phyloP scores from a whole-genome alignment of 169 alveolate genomes.

The Sarcocystis neurona region DNA sequence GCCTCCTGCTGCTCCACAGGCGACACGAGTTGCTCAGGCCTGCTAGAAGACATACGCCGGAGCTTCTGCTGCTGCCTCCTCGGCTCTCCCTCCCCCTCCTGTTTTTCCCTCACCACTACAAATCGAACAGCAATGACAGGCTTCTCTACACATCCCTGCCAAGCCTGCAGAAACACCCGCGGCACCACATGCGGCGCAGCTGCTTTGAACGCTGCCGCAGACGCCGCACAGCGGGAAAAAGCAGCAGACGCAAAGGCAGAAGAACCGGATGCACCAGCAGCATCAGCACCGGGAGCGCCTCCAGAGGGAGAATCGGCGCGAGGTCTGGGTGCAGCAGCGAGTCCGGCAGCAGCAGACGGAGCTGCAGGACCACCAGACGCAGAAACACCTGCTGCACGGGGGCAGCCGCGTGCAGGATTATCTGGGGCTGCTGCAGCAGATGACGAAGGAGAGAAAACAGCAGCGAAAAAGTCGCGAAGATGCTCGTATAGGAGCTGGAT shows the following conservation, averaged over 20 bases:
- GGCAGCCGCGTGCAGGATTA: neutral
- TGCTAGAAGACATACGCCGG: neutral
- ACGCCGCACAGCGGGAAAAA: neutral
- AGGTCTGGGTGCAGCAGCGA: neutral
- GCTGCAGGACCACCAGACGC: neutral
- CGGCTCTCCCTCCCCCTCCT: too few species aligned
- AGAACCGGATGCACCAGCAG: neutral
- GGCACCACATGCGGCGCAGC: neutral
- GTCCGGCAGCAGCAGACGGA: neutral
- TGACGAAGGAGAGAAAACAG: neutral
- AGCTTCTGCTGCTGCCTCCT: too few species aligned
- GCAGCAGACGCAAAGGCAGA: neutral
- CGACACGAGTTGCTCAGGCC: neutral
- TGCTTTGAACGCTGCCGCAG: neutral
- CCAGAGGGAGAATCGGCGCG: neutral
- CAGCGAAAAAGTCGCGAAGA: neutral
- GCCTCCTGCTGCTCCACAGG: neutral
- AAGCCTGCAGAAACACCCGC: neutral
- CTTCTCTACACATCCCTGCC: neutral
- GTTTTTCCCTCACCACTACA: neutral
- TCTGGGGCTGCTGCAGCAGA: neutral
- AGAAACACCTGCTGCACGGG: neutral
- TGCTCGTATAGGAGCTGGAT: neutral
- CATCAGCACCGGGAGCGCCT: neutral
- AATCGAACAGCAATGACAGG: neutral